Evolutionary conservation across 2,329 filamentous ascomycete species (phyloP).

Genomic region (Pestalotiopsis sp.): DNA sequence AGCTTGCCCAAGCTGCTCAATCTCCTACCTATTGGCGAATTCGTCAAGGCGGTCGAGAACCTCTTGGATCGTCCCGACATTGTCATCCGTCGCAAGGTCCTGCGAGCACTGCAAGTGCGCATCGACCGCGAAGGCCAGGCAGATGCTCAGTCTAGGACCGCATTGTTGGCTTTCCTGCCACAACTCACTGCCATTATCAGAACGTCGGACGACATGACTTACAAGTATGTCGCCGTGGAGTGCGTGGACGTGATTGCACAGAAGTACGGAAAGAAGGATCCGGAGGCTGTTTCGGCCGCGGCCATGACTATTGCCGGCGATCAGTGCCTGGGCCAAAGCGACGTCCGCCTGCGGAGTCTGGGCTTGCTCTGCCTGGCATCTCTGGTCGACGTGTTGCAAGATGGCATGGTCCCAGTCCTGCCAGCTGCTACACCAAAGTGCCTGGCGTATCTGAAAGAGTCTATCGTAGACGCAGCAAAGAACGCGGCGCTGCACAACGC

Average conservation of each 20-base stretch:
- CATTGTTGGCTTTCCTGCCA: conserved; percentile 78
- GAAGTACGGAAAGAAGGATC: conserved; percentile 92
- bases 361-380: conserved; percentile 89
- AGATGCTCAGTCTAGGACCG: conserved; percentile 67
- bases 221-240: conserved; percentile 83
- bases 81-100: conserved; percentile 76
- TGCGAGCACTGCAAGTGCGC: conserved; percentile 78
- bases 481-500: conserved; percentile 77
- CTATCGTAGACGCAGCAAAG: conserved; percentile 54
- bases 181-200: conserved; percentile 77
- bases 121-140: conserved; percentile 73
- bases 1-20: conserved; percentile 80
- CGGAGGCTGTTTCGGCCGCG: conserved; percentile 73
- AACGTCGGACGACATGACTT: conserved; percentile 69
- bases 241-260: conserved; percentile 93
- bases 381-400: conserved; percentile 83
- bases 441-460: conserved; percentile 70
- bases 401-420: conserved; percentile 82
- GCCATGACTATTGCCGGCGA: conserved; percentile 77
- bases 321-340: conserved; percentile 74
- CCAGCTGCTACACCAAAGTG: conserved; percentile 74
- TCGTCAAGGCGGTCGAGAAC: conserved; percentile 84
- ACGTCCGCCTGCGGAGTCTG: conserved; percentile 75
- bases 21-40: conserved; percentile 82
- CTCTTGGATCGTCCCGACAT: conserved; percentile 77